Evolutionary conservation across 768 basidiomycete genomes (phyloP), one percentile per base, ranked within the genome.

Genomic region (Naganishia kalamii): DNA sequence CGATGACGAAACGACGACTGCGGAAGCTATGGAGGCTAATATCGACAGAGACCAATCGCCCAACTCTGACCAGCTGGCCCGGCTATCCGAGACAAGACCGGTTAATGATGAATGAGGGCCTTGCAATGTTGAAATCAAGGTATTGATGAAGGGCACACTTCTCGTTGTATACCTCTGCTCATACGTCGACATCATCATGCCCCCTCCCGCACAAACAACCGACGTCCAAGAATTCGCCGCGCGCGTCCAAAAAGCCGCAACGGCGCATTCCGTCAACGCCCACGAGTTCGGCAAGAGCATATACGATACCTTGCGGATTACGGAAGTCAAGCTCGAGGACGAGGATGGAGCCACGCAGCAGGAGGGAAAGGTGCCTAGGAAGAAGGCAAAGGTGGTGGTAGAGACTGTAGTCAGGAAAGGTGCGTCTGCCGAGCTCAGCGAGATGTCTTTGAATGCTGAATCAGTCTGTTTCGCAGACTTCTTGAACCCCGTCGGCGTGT

Each of bases 351-450:
- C 49, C 17, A 41, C 19, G 25, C 25, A 57, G 19, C 29, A 32
- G 2, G 32, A n/a, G 41, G 65, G 37, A 33, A 66, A 61, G 3
- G 68, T 66, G 6, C 65, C 40, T 1, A 60, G 46, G 15, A 69
- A 57, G 5, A 62, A 46, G 21, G 60, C 65, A 21, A 41, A 65
- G 46, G 71, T 62, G 57, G 66, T 74, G 35, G 68, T 63, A 13
- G 54, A 37, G 29, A 70, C 72, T 21, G 68, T 64, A 35, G 65
- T 51, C 1, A 41, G 61, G n/a, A 35, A 60, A 51, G 49, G 62
- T 64, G 46, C 25, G 65, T 41, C 23, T 25, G 25, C n/a, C 46
- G 23, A 41, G 21, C 15, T 44, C 27, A 11, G 17, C 23, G 25
- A 30, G 23, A 1, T 41, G 29, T n/a, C 27, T 12, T n/a, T 59